These are phyloP conservation scores for Saprolegnia diclina DNA, from an alignment of 352 stramenopile genomes.

Conservation along the genomic window DNA sequence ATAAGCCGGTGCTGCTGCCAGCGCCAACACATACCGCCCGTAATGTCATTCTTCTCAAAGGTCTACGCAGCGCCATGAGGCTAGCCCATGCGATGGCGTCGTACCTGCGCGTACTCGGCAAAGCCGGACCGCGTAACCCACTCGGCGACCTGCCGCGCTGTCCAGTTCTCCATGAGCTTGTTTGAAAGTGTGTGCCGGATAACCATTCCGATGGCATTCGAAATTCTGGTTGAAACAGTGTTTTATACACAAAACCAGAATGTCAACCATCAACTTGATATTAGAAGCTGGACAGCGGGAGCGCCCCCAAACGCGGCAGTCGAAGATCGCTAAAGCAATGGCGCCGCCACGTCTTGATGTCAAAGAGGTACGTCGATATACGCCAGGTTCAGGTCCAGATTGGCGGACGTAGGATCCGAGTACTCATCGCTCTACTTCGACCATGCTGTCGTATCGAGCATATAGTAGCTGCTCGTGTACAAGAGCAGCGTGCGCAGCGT, in stretches of 20 bases:
- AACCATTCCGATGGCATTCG: too few relatives aligned
- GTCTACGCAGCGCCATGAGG: conserved; percentile 2
- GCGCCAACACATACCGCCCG: conserved; percentile 5
- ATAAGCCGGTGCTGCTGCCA: background rate
- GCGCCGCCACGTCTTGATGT: background rate
- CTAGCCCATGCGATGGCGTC: background rate
- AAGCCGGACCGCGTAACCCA: conserved; percentile 8
- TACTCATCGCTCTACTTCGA: background rate
- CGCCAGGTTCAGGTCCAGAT: background rate
- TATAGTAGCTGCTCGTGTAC: background rate
- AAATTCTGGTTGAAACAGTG: too few relatives aligned
- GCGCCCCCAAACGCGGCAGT: too few relatives aligned
- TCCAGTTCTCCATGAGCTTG: background rate
- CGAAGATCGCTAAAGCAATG: background rate
- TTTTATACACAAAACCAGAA: too few relatives aligned
- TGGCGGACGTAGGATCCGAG: background rate
- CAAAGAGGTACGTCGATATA: background rate
- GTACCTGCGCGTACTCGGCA: conserved; percentile 8
- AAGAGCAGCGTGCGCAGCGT: background rate
- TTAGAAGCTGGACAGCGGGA: too few relatives aligned
- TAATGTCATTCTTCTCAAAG: conserved; percentile 22
- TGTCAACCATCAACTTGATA: too few relatives aligned
- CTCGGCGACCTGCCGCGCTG: background rate
- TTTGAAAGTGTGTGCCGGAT: background rate
- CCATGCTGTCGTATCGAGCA: background rate